Evolutionary conservation across 352 stramenopile species (phyloP), one percentile per base, ranked within the genome.

Genomic region (Globisporangium nagaii): DNA sequence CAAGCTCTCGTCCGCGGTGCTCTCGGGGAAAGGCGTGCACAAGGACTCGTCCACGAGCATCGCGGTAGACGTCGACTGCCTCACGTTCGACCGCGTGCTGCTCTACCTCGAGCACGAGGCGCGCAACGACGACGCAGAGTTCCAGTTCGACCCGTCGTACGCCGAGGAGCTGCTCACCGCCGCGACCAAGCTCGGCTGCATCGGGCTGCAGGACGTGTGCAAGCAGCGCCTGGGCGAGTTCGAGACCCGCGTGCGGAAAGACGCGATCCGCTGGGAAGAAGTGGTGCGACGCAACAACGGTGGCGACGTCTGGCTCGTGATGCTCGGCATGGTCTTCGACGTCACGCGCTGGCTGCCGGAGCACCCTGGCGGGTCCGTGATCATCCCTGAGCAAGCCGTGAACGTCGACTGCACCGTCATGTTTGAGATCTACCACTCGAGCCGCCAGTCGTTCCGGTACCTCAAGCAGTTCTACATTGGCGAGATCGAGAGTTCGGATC

Each of bases 341-440:
- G 85, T 96, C 45, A 94, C 86, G 27, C 71, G 84, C 10, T 96
- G 88, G 88, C 71, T 96, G 19, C 79, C 81, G 1, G 84, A 96
- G 49, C 86, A 96, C 56, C 88, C 86, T 0, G 86, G 88, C 9
- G 86, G 88, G 1, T 89, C 82, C 1, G 70, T 86, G 19, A 76
- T 96, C 46, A 95, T 96, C 51, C 81, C 76, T 0, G 68, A 82
- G 13, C 79, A 96, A 53, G 88, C 86, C 5, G 72, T 96, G 49
- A 94, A 95, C 53, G 72, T 95, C 30, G 88, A 96, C 41, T 88
- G 74, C 30, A 94, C 86, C 0, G 71, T 93, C 41, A 91, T 96
- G 75, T 96, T 96, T 66, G 88, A 96, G 71, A 92, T 96, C 32
- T 96, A 95, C 58, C 88, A 96, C 66, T 84, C 87, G 13, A 93